A percentile compares a stretch with the other conserved stretches of the same genome.
These are phyloP conservation scores for Catenaria anguillulae DNA, from an alignment of 371 early-diverging fungal species.

Conservation along the genomic window DNA sequence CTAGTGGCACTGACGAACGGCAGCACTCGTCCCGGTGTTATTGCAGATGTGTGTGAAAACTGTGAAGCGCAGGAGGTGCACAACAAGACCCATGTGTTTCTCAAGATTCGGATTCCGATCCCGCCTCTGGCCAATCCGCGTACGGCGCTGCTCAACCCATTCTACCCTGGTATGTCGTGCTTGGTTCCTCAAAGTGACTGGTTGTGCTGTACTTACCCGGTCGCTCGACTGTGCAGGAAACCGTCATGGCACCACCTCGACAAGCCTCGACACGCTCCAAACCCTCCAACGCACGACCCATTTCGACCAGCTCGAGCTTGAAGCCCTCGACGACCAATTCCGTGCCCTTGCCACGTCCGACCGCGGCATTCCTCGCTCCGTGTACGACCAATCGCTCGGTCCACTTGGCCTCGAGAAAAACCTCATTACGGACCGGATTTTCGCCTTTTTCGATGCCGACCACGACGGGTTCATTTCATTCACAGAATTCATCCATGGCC, in stretches of 20 bases:
- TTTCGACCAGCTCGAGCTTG: conserved; percentile 68
- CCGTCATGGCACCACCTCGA: too few relatives aligned
- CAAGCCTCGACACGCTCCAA: conserved; percentile 18
- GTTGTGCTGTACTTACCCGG: too few relatives aligned
- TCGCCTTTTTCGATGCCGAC: conserved; percentile 77
- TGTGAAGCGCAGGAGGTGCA: conserved; percentile 73
- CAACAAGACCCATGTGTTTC: conserved; percentile 61
- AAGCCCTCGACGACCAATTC: conserved; percentile 73
- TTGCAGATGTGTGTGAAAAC: conserved; percentile 82
- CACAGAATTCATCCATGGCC: conserved; percentile 63
- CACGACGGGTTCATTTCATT: conserved; percentile 58
- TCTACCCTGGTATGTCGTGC: conserved; percentile 51
- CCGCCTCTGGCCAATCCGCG: conserved; percentile 87
- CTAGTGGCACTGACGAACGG: too few relatives aligned
- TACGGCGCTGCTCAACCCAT: conserved; percentile 52
- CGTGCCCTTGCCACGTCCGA: conserved; percentile 51
- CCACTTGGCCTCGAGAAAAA: conserved; percentile 70
- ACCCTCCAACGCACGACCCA: conserved; percentile 49
- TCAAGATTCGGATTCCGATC: conserved; percentile 82
- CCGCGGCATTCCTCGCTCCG: conserved; percentile 59
- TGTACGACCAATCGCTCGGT: conserved; percentile 74
- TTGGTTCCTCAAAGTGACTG: too few relatives aligned
- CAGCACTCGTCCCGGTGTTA: too few relatives aligned
- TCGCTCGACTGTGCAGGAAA: too few relatives aligned
- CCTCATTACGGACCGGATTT: conserved; percentile 71